Evolutionary conservation across 345 rosid species (phyloP).

Genomic region (Clausena lansium): DNA sequence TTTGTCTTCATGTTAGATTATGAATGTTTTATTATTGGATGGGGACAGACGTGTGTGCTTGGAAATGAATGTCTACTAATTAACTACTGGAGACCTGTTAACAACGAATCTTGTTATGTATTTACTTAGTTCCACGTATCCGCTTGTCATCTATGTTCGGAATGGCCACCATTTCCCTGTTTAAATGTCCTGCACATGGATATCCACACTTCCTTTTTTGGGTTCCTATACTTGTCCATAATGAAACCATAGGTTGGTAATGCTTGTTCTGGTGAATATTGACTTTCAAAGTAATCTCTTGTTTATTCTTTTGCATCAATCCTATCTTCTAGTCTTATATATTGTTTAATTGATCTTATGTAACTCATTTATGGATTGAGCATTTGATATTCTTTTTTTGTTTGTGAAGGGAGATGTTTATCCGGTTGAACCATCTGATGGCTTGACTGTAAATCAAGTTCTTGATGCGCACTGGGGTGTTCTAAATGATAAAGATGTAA

Average conservation of each 20-base stretch:
- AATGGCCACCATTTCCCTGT: neutral
- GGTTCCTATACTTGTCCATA: neutral
- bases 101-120: neutral
- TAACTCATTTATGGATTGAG: neutral
- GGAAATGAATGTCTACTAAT: neutral
- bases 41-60: neutral
- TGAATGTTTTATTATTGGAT: neutral
- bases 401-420: slow-evolving; percentile 71
- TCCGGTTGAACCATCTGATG: slow-evolving; percentile 63
- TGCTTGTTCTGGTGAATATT: neutral
- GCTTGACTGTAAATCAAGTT: slow-evolving; percentile 43
- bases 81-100: neutral
- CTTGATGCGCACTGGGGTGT: slow-evolving; percentile 94
- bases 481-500: slow-evolving; percentile 67
- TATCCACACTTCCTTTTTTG: neutral
- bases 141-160: neutral
- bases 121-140: neutral
- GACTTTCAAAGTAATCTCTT: slow-evolving; percentile 3
- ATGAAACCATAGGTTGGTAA: neutral
- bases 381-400: slow-evolving; percentile 12
- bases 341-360: neutral
- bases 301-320: neutral
- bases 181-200: neutral
- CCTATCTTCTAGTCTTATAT: neutral
- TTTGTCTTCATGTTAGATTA: neutral